Base-by-base conservation (phyloP, 2,329 filamentous ascomycete genomes). In the Neofusicoccum cordaticola region DNA sequence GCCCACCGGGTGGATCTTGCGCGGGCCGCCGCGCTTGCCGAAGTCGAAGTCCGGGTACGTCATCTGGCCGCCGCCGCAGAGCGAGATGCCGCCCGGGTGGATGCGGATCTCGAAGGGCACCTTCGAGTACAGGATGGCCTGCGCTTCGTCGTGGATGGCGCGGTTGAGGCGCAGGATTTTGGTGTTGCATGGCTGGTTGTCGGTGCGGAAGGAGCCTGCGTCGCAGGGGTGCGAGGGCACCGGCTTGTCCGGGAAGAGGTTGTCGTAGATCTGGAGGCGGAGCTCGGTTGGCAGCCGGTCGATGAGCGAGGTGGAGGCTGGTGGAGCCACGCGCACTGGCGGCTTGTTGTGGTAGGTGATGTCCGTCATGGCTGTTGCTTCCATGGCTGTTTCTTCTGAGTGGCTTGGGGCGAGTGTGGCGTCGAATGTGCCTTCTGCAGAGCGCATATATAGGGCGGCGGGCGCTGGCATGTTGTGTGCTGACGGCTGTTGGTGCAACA, bases 251-350 rank as follows among this genome's bases (percentile, higher is more conserved):
- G 62, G 50, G 62, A 64, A 64, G 50, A 64, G 51, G 62, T 31
- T 31, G 31, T 64, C 62, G 62, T 64, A 64, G 62, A 64, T 57
- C 22, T 64, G 62, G 41, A 64, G 62, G 51, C 62, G 62, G 17
- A 64, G 62, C 17, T 64, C 62, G 27, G 51, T 52, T 7, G 62
- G 62, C 2, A 64, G 62, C 12, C 51, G 62, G 27, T 64, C 41
- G 41, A 64, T 22, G 27, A 64, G 51, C 5, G 62, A 57, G 9
- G 45, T 17, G 13, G 35, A 19, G 27, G 45, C 11, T 42, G 41
- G 35, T 42, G 47, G 58, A 17, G 47, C 37, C 34, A 34, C 13
- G 39, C 45, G 37, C 11, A 34, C 19, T 8, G 57, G 42, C 31
- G 12, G n/a, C 1, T 11, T 13, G 15, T 15, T n/a, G 19, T 9